Base-by-base conservation (phyloP, 768 basidiomycete genomes). In the Boletus bicolor region DNA sequence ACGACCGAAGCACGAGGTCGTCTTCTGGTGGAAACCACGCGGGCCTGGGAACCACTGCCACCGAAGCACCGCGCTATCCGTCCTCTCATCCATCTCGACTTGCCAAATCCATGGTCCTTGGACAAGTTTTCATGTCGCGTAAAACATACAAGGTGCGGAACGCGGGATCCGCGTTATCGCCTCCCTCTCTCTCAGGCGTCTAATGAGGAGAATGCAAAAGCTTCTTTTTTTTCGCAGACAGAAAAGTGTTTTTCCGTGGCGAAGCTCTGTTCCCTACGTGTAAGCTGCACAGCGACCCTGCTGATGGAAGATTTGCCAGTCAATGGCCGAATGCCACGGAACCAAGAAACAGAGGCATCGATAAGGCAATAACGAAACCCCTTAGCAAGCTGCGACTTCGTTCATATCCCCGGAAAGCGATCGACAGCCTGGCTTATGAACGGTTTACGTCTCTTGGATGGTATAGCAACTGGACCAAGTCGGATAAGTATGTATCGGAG, bases 351-450 rank as follows among this genome's bases (percentile, higher is more conserved):
- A 15, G 58, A 61, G n/a, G 61, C 46, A 17, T 55, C 11, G 54
- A 65, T 72, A 61, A 68, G 64, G 62, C 70, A 72, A 58, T 59
- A 52, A 52, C 70, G 67, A 60, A 72, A 73, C 60, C 65, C 54
- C 62, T 65, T 38, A 15, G 47, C 38, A 57, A 35, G 43, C 47
- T 41, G 43, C 50, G 34, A 45, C 53, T 55, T 60, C 49, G 41
- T 61, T 55, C 53, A 49, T 66, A 56, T 62, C 64, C 60, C 60
- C 53, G 28, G 57, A 49, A 48, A 58, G 55, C 56, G 58, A 63
- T 68, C 65, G 58, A 63, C 58, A 56, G 42, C 19, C 19, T 19
- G 19, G 30, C 11, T 19, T 35, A 50, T 44, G 51, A 50, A 43
- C 15, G 3, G 37, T 50, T 39, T 58, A 36, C 45, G 44, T 56